Conservation (phyloP, 176 grass and related monocot species). For the Bolboschoenus planiculmis region DNA sequence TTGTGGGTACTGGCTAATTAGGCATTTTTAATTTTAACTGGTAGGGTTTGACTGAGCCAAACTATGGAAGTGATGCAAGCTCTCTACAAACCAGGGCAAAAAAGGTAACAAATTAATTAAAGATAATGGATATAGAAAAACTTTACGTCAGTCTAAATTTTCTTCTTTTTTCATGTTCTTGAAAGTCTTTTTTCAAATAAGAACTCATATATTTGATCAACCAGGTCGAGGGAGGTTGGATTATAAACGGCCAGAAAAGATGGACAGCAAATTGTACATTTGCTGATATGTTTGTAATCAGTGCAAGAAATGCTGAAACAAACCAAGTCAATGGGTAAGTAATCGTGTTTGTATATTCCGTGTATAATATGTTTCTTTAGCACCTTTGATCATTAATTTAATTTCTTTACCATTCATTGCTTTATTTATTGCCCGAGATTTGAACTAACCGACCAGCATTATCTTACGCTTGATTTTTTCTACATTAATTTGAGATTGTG, state of each 20-base stretch:
- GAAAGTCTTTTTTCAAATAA: not conserved
- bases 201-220: not conserved
- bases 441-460: not conserved
- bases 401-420: not conserved
- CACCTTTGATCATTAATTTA: not conserved
- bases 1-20: not conserved
- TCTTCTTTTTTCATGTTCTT: not conserved
- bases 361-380: not conserved
- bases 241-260: constrained; percentile 45
- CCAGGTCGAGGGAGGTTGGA: constrained; percentile 58
- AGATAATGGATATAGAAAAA: not conserved
- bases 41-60: constrained; percentile 52
- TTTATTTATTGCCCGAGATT: not conserved
- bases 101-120: constrained; percentile 27
- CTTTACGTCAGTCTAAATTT: not conserved
- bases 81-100: constrained; percentile 35
- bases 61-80: constrained; percentile 63
- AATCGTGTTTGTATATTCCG: not conserved
- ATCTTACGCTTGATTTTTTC: not conserved
- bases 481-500: not conserved
- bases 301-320: constrained; percentile 43
- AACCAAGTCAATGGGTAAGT: constrained; percentile 54
- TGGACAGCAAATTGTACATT: constrained; percentile 62
- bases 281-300: constrained; percentile 48
- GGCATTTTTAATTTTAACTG: not conserved